These are phyloP conservation scores for Lactarius psammicola DNA, from an alignment of 768 basidiomycete species.

Conservation along the genomic window DNA sequence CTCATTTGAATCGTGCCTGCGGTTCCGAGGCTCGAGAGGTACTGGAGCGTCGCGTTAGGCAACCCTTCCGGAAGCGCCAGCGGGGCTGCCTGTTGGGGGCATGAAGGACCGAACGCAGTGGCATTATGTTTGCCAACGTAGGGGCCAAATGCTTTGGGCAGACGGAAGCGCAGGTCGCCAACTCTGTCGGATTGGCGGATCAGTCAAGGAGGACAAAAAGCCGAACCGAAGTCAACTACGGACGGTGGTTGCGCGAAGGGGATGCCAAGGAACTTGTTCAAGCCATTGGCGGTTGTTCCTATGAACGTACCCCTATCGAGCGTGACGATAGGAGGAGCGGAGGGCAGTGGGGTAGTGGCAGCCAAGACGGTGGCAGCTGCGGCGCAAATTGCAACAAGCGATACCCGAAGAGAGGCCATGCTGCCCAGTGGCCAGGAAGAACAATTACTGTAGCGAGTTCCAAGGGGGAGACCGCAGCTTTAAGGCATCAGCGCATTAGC, in stretches of 20 bases:
- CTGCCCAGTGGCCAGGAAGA: background rate
- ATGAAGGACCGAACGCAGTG: slow-evolving; percentile 28
- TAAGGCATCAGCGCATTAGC: background rate
- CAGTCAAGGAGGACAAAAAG: background rate
- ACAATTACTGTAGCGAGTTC: background rate
- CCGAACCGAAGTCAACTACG: slow-evolving; percentile 14
- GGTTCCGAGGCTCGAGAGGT: background rate
- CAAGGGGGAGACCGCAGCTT: background rate
- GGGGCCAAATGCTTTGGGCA: slow-evolving; percentile 30
- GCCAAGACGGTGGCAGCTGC: background rate
- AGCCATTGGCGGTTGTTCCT: slow-evolving; percentile 31
- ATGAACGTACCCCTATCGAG: slow-evolving; percentile 35
- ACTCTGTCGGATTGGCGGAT: slow-evolving; percentile 29
- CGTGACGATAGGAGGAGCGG: slow-evolving; percentile 25
- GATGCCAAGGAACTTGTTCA: slow-evolving; percentile 40
- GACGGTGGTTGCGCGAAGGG: slow-evolving; percentile 44
- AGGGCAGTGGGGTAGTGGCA: too few relatives aligned
- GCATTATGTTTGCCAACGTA: slow-evolving; percentile 26
- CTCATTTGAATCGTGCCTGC: background rate
- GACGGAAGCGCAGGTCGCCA: slow-evolving; percentile 39
- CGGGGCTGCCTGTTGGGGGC: slow-evolving; percentile 29
- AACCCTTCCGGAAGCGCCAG: background rate
- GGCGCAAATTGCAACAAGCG: background rate
- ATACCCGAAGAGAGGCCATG: slow-evolving; percentile 1
- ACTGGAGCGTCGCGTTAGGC: slow-evolving; percentile 2